These are phyloP conservation scores for Geotrichum europaeum DNA, from an alignment of 1,139 yeast species.

Conservation along the genomic window DNA sequence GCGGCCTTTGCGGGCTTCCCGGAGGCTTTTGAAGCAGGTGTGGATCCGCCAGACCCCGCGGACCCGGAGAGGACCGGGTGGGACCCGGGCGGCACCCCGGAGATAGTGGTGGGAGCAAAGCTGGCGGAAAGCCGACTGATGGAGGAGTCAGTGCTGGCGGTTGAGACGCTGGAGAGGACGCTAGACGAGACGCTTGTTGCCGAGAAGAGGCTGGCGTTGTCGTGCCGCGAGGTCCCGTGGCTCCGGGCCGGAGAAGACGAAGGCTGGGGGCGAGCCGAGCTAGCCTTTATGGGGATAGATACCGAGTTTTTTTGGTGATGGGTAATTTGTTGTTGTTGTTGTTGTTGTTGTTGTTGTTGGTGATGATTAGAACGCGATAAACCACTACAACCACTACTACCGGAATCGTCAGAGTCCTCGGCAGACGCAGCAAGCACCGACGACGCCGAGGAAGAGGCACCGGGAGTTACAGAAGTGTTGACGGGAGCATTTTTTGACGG, in stretches of 20 bases:
- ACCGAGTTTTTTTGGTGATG: background rate
- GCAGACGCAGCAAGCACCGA: constrained; percentile 16
- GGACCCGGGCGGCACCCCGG: background rate
- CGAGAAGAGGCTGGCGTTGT: constrained; percentile 11
- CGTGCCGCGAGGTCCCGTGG: background rate
- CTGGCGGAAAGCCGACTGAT: background rate
- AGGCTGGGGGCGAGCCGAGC: background rate
- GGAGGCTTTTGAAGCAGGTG: background rate
- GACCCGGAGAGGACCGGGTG: background rate
- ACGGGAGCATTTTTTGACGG: constrained; percentile 31
- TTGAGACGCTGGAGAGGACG: constrained; percentile 17
- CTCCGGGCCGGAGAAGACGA: background rate
- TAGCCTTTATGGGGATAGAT: background rate
- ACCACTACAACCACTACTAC: constrained; percentile 28
- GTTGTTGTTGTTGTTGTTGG: constrained; percentile 1
- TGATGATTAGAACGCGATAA: constrained; percentile 6
- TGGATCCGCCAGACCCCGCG: background rate
- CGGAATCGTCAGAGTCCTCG: constrained; percentile 27
- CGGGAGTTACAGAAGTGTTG: constrained; percentile 25
- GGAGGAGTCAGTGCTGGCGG: constrained; percentile 12
- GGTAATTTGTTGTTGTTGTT: background rate
- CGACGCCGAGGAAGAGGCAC: constrained; percentile 19
- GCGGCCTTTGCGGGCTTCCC: background rate
- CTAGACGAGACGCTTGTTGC: constrained; percentile 10
- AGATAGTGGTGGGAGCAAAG: background rate